Evolutionary conservation across 2,329 filamentous ascomycete species (phyloP).

Genomic region (Pseudogymnoascus sp.): DNA sequence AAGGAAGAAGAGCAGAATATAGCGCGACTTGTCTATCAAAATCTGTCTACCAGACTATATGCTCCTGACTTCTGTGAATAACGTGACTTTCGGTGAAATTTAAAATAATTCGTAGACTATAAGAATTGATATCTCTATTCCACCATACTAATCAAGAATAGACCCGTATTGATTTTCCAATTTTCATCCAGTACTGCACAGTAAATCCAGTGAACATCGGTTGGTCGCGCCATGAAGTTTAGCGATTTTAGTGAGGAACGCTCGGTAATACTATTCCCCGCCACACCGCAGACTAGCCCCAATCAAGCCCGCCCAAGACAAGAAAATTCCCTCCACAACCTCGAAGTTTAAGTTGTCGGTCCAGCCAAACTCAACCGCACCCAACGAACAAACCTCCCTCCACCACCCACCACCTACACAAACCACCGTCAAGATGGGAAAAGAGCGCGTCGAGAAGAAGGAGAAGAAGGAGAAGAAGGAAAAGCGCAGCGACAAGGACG

Average conservation of each 20-base stretch:
- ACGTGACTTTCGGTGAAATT: background rate
- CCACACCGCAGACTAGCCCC: conserved; percentile 7
- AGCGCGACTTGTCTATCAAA: conserved; percentile 5
- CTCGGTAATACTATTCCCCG: conserved; percentile 3
- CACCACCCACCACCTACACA: conserved; percentile 6
- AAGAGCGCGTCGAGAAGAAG: conserved; percentile 47
- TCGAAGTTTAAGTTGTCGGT: background rate
- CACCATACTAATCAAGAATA: too few relatives aligned
- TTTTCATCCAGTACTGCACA: background rate
- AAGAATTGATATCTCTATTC: background rate
- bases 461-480: conserved; percentile 60
- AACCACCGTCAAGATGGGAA: conserved; percentile 29
- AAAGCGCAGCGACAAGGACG: conserved; percentile 43
- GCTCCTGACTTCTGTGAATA: background rate
- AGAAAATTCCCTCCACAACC: conserved; percentile 11
- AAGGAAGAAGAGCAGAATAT: conserved; percentile 6
- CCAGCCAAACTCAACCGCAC: background rate
- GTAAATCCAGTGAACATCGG: background rate
- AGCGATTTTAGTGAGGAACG: background rate
- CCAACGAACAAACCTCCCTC: conserved; percentile 4
- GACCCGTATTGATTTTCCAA: background rate
- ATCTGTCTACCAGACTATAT: background rate
- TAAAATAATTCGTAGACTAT: background rate
- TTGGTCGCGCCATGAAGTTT: background rate
- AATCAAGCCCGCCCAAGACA: conserved; percentile 9